Conservation (phyloP, 257 asterid genomes). For the Ilex aquifolium region DNA sequence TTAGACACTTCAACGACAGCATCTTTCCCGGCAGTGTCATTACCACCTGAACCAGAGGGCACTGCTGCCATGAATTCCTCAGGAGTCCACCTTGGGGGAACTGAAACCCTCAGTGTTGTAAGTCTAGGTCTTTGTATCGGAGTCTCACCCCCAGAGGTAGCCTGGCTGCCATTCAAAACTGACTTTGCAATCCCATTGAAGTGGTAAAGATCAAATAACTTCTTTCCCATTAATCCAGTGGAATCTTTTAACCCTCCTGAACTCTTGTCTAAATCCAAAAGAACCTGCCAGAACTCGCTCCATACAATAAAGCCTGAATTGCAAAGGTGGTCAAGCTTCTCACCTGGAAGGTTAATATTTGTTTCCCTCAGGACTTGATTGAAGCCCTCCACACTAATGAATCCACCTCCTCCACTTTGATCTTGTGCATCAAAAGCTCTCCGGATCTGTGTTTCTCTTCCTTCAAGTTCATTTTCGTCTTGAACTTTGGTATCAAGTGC, state of each 20-base stretch:
- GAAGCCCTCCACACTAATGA: slow-evolving; percentile 85
- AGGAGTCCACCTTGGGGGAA: slow-evolving; percentile 95
- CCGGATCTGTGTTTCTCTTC: slow-evolving; percentile 69
- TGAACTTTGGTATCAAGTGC: slow-evolving; percentile 83
- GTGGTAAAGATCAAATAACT: slow-evolving; percentile 83
- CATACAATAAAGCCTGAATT: slow-evolving; percentile 76
- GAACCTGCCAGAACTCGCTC: slow-evolving; percentile 94
- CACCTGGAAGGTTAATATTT: slow-evolving; percentile 53
- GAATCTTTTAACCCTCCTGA: slow-evolving; percentile 89
- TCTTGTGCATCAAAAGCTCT: slow-evolving; percentile 90
- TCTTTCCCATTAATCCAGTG: slow-evolving; percentile 72
- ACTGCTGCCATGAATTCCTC: slow-evolving; percentile 77
- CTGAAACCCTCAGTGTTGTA: slow-evolving; percentile 75
- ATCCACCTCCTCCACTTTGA: slow-evolving; percentile 99
- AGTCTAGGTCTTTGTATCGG: slow-evolving; percentile 82
- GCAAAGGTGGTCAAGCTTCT: slow-evolving; percentile 63
- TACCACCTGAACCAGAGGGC: slow-evolving; percentile 24
- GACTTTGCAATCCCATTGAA: slow-evolving; percentile 96
- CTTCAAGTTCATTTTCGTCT: slow-evolving; percentile 82
- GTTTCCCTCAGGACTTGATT: slow-evolving; percentile 70
- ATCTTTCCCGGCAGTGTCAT: slow-evolving; percentile 28
- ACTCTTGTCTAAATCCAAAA: slow-evolving; percentile 71
- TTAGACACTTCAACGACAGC: slow-evolving; percentile 42
- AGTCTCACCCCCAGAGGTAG: slow-evolving; percentile 32
- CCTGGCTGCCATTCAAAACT: slow-evolving; percentile 40